Base-by-base conservation (phyloP, 1,284 basidiomycete species). In the Cryptococcus deneoformans region DNA sequence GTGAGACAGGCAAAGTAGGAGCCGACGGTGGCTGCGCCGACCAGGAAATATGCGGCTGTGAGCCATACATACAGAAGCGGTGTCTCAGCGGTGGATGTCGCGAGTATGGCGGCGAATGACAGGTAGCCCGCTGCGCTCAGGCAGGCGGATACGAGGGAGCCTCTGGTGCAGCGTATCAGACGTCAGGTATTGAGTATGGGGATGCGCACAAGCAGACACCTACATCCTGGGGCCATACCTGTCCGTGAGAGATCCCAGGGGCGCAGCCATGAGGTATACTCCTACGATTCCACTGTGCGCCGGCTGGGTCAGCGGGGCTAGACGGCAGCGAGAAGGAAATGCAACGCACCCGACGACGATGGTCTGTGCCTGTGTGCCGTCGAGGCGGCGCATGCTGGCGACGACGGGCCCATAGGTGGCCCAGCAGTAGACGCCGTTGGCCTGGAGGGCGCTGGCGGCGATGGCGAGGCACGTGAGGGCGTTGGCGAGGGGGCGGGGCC, bases 381-480 rank as follows among this genome's bases (percentile, higher is more conserved):
- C 65, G 53, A 78, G 56, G 1, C 69, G 65, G 16, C 76, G 53
- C 47, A 50, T 51, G 43, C 64, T 56, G 4, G 66, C 64, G 8
- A 78, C 72, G 10, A 77, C 70, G 0, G 76, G 76, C 0, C 77
- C 77, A 63, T 78, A 78, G 0, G 75, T 75, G 1, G 75, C 74
- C 76, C 76, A 78, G 52, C 68, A 75, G 60, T 77, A 77, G n/a
- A 77, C 76, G n/a, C 77, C 77, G 58, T 78, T 77, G 1, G 77
- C 75, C 58, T 73, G 73, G 0, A 77, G 44, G 5, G 75, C 68
- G 37, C 69, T 71, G 37, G 72, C 36, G 2, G 50, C 59, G 9
- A 78, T 74, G 54, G 63, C 64, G 5, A 70, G 29, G 45, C 72
- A 72, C 35, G 72, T 77, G 49, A 77, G 58, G 3, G 56, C 59